Evolutionary conservation across 2,329 filamentous ascomycete species (phyloP).

Genomic region (Lizonia empirigonia): DNA sequence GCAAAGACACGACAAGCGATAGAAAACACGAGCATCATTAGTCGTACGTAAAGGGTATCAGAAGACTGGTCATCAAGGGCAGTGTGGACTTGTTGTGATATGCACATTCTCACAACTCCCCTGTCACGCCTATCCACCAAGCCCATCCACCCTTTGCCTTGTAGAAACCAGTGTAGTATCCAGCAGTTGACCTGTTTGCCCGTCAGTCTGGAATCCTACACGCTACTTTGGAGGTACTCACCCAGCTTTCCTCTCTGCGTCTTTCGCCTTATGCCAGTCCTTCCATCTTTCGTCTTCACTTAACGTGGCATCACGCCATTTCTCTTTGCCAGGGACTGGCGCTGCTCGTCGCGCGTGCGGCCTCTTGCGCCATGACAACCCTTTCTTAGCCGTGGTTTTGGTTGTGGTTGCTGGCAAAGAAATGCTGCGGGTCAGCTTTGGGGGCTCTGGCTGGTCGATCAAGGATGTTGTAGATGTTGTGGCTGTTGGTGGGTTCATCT

Average conservation of each 20-base stretch:
- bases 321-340: slow-evolving; percentile 24
- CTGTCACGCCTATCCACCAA: slow-evolving; percentile 9
- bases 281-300: slow-evolving; percentile 36
- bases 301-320: slow-evolving; percentile 30
- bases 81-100: too few species aligned
- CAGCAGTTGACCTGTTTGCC: slow-evolving; percentile 16
- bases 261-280: slow-evolving; percentile 35
- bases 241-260: slow-evolving; percentile 25
- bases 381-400: background rate
- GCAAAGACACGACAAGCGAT: background rate
- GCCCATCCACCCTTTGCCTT: slow-evolving; percentile 22
- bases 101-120: background rate
- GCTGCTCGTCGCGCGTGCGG: slow-evolving; percentile 1
- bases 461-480: slow-evolving; percentile 6
- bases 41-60: slow-evolving; percentile 1
- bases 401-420: background rate
- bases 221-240: background rate
- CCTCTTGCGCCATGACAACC: slow-evolving; percentile 18
- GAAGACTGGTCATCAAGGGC: background rate
- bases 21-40: background rate
- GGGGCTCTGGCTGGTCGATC: background rate
- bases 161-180: slow-evolving; percentile 21
- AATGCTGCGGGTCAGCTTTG: slow-evolving; percentile 5
- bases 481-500: background rate
- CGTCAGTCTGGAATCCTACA: background rate